Evolutionary conservation across 805 yeast species (phyloP).

Genomic region (Cyberlindnera veronae): DNA sequence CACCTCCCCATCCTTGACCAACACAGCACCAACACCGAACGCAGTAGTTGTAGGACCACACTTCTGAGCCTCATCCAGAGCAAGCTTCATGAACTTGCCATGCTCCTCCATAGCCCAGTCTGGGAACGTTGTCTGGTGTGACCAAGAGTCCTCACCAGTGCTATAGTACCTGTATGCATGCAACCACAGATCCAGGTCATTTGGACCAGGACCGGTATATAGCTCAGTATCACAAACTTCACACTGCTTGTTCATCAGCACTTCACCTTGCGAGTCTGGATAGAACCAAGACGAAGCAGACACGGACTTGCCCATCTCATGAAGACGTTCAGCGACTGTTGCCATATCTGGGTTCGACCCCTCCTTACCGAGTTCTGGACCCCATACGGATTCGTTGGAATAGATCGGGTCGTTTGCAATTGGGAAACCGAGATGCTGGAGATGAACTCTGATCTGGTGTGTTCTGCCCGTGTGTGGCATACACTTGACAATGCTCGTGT

Average conservation of each 20-base stretch:
- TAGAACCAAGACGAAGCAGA: constrained; percentile 40
- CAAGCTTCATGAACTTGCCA: constrained; percentile 63
- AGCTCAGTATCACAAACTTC: constrained; percentile 63
- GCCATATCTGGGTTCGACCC: constrained; percentile 48
- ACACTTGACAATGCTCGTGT: constrained; percentile 72
- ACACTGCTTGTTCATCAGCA: constrained; percentile 56
- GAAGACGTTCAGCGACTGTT: constrained; percentile 46
- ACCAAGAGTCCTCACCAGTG: constrained; percentile 32
- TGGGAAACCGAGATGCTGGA: constrained; percentile 85
- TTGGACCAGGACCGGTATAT: constrained; percentile 85
- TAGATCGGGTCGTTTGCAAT: constrained; percentile 92
- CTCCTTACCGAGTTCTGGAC: constrained; percentile 58
- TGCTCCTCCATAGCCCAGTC: constrained; percentile 54
- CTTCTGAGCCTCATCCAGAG: constrained; percentile 72
- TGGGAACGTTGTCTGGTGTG: constrained; percentile 26
- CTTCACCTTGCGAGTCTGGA: constrained; percentile 53
- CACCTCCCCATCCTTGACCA: constrained; percentile 59
- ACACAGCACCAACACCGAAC: constrained; percentile 89
- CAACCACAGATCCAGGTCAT: constrained; percentile 83
- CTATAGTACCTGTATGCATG: constrained; percentile 85
- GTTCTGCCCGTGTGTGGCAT: constrained; percentile 90
- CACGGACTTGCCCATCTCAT: constrained; percentile 65
- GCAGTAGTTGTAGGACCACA: constrained; percentile 84
- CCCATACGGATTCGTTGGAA: constrained; percentile 80
- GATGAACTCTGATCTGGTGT: constrained; percentile 91